Evolutionary conservation across 495 filamentous ascomycete species (phyloP).

Genomic region (Saxophila tyrrhenica): DNA sequence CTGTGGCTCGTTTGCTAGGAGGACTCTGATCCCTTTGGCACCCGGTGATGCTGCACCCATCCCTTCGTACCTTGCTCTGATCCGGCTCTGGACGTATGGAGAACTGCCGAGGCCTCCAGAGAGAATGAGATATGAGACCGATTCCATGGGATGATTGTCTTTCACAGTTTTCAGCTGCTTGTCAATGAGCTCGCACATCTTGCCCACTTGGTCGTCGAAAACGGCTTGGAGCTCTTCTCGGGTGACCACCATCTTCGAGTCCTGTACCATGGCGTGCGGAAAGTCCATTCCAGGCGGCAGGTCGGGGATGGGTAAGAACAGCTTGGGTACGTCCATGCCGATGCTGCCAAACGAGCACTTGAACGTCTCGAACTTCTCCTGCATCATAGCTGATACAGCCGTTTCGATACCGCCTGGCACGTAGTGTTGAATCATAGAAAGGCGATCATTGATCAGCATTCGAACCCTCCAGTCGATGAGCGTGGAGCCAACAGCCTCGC

Average conservation of each 20-base stretch:
- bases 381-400: constrained; percentile 1
- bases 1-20: constrained; percentile 3
- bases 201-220: constrained; percentile 7
- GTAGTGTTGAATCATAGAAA: background rate
- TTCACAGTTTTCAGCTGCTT: background rate
- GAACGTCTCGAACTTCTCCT: constrained; percentile 4
- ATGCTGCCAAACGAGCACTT: constrained; percentile 6
- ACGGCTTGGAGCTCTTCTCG: constrained; percentile 1
- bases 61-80: background rate
- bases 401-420: background rate
- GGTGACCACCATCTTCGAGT: background rate
- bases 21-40: background rate
- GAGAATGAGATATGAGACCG: background rate
- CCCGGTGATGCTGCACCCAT: background rate
- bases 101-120: constrained; percentile 7
- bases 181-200: constrained; percentile 3
- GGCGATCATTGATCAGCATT: background rate
- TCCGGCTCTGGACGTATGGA: background rate
- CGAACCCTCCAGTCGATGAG: constrained; percentile 3
- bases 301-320: background rate
- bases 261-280: constrained; percentile 1
- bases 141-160: background rate
- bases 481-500: constrained; percentile 1
- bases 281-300: background rate
- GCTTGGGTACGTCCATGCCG: constrained; percentile 1